Conservation (phyloP, 2,329 filamentous ascomycete species). For the Ceratocystis variospora region DNA sequence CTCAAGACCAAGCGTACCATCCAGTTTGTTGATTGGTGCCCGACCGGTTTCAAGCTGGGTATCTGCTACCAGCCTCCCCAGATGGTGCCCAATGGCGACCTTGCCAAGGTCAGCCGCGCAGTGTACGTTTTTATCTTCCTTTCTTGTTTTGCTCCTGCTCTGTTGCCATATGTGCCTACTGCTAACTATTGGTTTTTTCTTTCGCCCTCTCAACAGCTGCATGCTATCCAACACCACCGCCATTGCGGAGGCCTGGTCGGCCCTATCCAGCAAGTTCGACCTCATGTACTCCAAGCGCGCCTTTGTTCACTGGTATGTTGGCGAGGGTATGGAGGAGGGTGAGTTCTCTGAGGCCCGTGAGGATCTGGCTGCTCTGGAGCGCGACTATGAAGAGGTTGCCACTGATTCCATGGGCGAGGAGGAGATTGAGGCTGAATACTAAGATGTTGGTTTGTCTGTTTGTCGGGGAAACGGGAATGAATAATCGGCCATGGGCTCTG, state of each 20-base stretch:
- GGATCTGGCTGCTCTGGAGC: constrained; percentile 93
- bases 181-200: neutral
- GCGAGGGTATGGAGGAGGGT: constrained; percentile 99
- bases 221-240: constrained; percentile 99
- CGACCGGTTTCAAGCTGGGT: constrained; percentile 99
- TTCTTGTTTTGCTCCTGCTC: no score
- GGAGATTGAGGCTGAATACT: constrained; percentile 85
- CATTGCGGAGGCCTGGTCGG: constrained; percentile 95
- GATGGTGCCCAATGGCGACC: constrained; percentile 90
- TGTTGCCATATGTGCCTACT: no score
- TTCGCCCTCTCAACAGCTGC: constrained; percentile 43
- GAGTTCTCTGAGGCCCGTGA: constrained; percentile 99
- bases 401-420: constrained; percentile 85
- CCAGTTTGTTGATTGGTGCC: constrained; percentile 99
- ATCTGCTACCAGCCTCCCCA: constrained; percentile 86
- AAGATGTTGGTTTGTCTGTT: constrained; percentile 28
- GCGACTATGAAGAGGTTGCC: constrained; percentile 97
- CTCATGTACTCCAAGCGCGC: constrained; percentile 99
- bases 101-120: constrained; percentile 95
- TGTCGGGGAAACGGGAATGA: constrained; percentile 7
- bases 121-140: constrained; percentile 51
- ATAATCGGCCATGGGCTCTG: neutral
- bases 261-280: constrained; percentile 94
- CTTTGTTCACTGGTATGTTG: constrained; percentile 99
- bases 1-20: constrained; percentile 99